Evolutionary conservation across 2,329 filamentous ascomycete genomes (phyloP).

Genomic region (Macrophomina pseudophaseolina): DNA sequence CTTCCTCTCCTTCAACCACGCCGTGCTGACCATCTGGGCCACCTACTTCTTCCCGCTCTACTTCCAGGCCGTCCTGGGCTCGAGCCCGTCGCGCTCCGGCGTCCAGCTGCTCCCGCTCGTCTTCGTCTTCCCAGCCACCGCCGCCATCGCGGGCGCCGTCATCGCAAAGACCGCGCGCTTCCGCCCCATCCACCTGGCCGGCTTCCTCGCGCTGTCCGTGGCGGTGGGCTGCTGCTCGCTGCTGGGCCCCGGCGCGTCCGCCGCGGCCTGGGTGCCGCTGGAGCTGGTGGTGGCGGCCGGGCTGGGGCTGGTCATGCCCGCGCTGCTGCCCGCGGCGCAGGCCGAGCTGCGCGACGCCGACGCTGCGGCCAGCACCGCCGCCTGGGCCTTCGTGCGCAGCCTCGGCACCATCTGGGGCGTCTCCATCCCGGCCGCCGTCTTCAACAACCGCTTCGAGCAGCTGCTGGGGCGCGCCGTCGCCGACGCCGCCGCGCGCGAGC

Average conservation of each 20-base stretch:
- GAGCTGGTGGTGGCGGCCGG: conserved; percentile 37
- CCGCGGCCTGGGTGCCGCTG: conserved; percentile 32
- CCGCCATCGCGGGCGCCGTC: conserved; percentile 34
- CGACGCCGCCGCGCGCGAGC: conserved; percentile 12
- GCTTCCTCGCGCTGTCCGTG: conserved; percentile 34
- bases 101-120: conserved; percentile 45
- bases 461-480: conserved; percentile 28
- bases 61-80: conserved; percentile 48
- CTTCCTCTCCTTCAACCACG: conserved; percentile 36
- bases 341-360: conserved; percentile 35
- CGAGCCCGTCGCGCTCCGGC: conserved; percentile 45
- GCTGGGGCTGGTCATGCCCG: conserved; percentile 36
- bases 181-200: conserved; percentile 28
- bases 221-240: conserved; percentile 33
- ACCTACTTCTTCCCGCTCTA: conserved; percentile 46
- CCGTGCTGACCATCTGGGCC: conserved; percentile 43
- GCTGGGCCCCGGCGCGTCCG: conserved; percentile 26
- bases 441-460: conserved; percentile 35
- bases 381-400: conserved; percentile 40
- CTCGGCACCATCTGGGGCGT: conserved; percentile 39
- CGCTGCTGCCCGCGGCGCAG: conserved; percentile 39
- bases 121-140: conserved; percentile 34
- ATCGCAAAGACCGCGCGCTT: conserved; percentile 40
- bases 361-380: conserved; percentile 33
- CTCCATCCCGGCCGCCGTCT: conserved; percentile 38